These are phyloP conservation scores for Neurospora sp. DNA, from an alignment of 495 filamentous ascomycete genomes.

Conservation along the genomic window DNA sequence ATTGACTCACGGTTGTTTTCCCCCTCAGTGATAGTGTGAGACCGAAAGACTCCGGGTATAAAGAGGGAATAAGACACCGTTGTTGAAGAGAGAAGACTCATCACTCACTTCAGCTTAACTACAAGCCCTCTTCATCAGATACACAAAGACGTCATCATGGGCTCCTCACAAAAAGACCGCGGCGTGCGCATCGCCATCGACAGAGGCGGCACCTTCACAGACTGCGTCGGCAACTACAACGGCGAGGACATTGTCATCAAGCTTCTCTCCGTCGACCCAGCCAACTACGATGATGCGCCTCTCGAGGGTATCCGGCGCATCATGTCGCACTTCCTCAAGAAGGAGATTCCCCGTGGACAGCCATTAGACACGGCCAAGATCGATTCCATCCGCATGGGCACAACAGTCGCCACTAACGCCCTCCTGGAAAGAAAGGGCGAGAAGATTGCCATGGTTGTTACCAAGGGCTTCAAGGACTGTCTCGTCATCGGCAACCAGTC, in stretches of 20 bases:
- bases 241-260: constrained; percentile 75
- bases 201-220: constrained; percentile 64
- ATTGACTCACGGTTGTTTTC: not conserved
- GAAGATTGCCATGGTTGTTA: constrained; percentile 80
- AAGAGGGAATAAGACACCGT: not conserved
- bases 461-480: constrained; percentile 88
- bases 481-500: constrained; percentile 82
- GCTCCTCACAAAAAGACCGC: constrained; percentile 16
- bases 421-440: constrained; percentile 91
- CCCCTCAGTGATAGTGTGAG: not conserved
- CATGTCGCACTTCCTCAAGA: constrained; percentile 66
- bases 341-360: constrained; percentile 69
- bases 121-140: not conserved
- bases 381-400: constrained; percentile 79
- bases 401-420: constrained; percentile 82
- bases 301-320: constrained; percentile 87
- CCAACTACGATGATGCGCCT: constrained; percentile 81
- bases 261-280: constrained; percentile 79
- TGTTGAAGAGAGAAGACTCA: not conserved
- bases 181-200: constrained; percentile 52
- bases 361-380: constrained; percentile 78
- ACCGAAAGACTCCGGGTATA: not conserved
- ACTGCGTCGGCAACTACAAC: constrained; percentile 55
- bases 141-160: constrained; percentile 2
- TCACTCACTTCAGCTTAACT: not conserved